phyloP scores from a whole-genome alignment of 805 yeast genomes.

The Cyberlindnera mrakii region DNA sequence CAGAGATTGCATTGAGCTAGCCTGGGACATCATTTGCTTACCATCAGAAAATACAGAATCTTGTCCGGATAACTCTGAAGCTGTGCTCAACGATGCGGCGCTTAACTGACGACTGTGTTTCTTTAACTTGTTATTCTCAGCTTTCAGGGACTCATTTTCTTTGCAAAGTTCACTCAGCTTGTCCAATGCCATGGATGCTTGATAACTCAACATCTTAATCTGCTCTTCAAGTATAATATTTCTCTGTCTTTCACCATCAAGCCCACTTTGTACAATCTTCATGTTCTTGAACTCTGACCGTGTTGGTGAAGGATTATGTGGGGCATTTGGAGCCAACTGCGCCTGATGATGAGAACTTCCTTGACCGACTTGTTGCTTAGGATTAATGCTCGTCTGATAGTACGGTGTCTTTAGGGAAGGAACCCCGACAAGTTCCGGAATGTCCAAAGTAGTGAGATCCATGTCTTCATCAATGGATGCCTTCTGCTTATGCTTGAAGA shows the following conservation, averaged over 20 bases:
- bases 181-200: constrained; percentile 23
- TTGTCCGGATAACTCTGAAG: neutral
- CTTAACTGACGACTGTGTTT: constrained; percentile 1
- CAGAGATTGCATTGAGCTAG: constrained; percentile 17
- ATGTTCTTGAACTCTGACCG: neutral
- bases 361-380: too few relatives aligned
- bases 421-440: constrained; percentile 8
- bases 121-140: constrained; percentile 14
- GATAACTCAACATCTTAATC: constrained; percentile 19
- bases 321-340: neutral
- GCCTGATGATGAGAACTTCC: too few relatives aligned
- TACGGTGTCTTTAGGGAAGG: too few relatives aligned
- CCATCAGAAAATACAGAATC: neutral
- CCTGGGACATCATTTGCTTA: constrained; percentile 10
- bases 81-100: neutral
- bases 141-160: constrained; percentile 15
- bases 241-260: constrained; percentile 21
- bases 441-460: constrained; percentile 17
- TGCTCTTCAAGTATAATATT: constrained; percentile 24
- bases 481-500: constrained; percentile 1
- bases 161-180: constrained; percentile 16
- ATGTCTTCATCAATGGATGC: constrained; percentile 1
- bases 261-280: neutral
- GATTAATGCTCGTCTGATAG: too few relatives aligned
- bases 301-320: neutral